Base-by-base conservation (phyloP, 192 early-diverging fungal genomes). In the Globomyces pollinis-pini region DNA sequence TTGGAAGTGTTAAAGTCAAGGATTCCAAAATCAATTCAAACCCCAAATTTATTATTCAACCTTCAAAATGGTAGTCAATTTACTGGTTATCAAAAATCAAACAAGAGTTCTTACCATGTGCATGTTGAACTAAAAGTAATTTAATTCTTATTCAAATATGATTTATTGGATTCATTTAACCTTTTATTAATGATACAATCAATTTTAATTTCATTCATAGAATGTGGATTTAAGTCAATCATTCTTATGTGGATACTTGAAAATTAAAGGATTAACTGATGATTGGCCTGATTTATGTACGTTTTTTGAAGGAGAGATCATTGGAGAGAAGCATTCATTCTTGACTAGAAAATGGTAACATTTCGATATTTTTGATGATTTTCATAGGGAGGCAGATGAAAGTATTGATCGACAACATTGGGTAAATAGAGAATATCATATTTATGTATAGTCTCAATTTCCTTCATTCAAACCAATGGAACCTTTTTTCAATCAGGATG, bases 251-350 rank as follows among this genome's bases (percentile, higher is more conserved):
- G 91, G 89, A 29, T 91, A 89, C 55, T 73, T 93, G n/a, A 79
- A 80, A 59, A 93, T 93, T 44, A 76, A 87, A 49, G 86, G 86
- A 6, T 67, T 93, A 20, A 93, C 91, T 12, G 77, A 80, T 29
- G 86, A 88, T 42, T 88, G 79, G 70, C 89, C 90, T 34, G 79
- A 87, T 51, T 60, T 92, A 44, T 87, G 86, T 55, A 92, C 90
- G 5, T 92, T 85, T 59, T 92, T 92, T 68, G 88, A 90, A 56
- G 87, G 83, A n/a, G 90, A 92, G 61, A 86, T 93, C 39, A 88
- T 93, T 53, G 91, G 89, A 0, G 75, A 77, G 11, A 74, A 84
- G 52, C 68, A 90, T 54, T 79, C 80, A 0, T 93, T 93, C 62
- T 65, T 87, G 39, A 93, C 91, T 13, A 61, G 82, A 23, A 90